phyloP scores from a whole-genome alignment of 176 grass and related monocot genomes.

The Coix lacrymajobi region DNA sequence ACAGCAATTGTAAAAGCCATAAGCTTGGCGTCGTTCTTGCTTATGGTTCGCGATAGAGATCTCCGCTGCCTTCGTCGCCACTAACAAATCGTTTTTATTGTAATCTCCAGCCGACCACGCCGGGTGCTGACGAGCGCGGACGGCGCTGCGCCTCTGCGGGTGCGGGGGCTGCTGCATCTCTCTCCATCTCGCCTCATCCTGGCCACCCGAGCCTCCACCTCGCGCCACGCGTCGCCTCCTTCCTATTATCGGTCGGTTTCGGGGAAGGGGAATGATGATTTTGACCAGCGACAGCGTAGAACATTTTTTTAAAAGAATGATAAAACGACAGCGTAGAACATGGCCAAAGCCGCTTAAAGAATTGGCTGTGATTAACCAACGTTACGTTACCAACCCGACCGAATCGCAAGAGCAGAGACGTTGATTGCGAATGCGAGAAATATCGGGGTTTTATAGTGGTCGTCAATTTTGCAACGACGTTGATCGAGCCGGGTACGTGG shows the following conservation, averaged over 20 bases:
- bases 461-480: not conserved
- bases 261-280: not conserved
- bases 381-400: not conserved
- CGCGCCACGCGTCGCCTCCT: constrained; percentile 21
- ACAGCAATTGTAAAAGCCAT: not conserved
- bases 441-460: not conserved
- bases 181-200: not conserved
- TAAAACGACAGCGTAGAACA: not conserved
- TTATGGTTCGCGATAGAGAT: constrained; percentile 11
- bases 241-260: not conserved
- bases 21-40: not conserved
- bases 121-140: constrained; percentile 18
- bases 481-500: not conserved
- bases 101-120: constrained; percentile 41
- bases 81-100: constrained; percentile 13
- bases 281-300: not conserved
- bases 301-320: not conserved
- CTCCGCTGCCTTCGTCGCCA: not conserved
- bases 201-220: not conserved
- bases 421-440: not conserved
- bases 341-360: not conserved
- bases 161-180: not conserved
- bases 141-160: not conserved
- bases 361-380: not conserved
- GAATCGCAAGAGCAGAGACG: not conserved